Conservation (phyloP, 2,329 filamentous ascomycete genomes). For the Pyricularia pennisetigena region DNA sequence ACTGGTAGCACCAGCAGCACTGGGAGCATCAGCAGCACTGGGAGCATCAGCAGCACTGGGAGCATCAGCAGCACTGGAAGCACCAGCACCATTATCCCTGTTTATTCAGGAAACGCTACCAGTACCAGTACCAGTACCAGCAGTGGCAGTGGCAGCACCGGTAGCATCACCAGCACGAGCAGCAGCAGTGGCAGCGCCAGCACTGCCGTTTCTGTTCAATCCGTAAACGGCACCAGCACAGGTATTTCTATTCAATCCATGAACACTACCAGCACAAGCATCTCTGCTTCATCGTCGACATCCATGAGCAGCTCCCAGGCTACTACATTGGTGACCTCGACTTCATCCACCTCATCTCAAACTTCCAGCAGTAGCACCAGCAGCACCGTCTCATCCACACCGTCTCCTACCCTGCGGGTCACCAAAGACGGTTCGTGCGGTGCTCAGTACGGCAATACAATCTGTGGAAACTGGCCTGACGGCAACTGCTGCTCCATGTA, state of each 20-base stretch:
- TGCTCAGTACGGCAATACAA: not conserved
- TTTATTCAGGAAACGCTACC: no score
- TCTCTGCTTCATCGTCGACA: not conserved
- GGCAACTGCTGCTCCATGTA: constrained; percentile 6
- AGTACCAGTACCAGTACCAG: no score
- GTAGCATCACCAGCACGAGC: no score
- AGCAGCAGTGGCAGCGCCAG: no score
- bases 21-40: no score
- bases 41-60: no score
- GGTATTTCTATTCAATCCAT: not conserved
- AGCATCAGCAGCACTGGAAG: no score
- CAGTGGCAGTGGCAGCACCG: no score
- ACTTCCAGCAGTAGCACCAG: not conserved
- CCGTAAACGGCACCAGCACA: no score
- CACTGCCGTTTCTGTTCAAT: not conserved
- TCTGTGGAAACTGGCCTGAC: constrained; percentile 1
- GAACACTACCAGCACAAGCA: not conserved
- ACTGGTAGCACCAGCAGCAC: no score
- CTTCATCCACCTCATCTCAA: not conserved
- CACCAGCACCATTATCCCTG: no score
- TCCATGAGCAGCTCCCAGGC: not conserved
- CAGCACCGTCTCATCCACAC: not conserved
- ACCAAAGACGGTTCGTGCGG: constrained; percentile 4
- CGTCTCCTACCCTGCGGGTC: not conserved
- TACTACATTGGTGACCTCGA: not conserved